Base-by-base conservation (phyloP, 768 basidiomycete species). In the Boletus sp. region DNA sequence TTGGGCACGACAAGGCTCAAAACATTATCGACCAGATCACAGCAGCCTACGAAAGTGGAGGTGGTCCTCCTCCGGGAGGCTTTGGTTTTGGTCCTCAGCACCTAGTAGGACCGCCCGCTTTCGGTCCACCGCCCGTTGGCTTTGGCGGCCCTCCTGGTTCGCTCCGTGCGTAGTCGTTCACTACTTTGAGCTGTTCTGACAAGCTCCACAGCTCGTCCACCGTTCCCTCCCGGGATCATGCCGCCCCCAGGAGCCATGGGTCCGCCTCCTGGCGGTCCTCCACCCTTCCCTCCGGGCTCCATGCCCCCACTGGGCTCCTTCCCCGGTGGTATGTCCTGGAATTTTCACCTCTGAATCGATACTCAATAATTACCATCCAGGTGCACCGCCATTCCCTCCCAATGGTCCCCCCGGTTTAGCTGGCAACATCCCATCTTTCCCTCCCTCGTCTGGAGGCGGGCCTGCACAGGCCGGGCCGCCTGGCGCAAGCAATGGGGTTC, bases 11-110 rank as follows among this genome's bases (percentile, higher is more conserved):
- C 80, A 96, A 96, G 72, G 95, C 96, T 17, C 97, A 99, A 72
- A 93, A 77, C 64, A 93, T 98, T 70, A 98, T 99, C 69, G 96
- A 99, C 81, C 92, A 96, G 72, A 98, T 99, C 72, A 95, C 93
- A 35, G 85, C 89, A 21, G 86, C 90, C 25, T 97, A 96, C 66
- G 96, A 98, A 73, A 82, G 80, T 29, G 85, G 89, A 40, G 85
- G 86, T 48, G 89, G 89, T 2, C 91, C 90, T 38, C 91, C 91
- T 60, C 89, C 89, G 11, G 90, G 90, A 48, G 90, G 91, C 4
- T 93, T 92, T 58, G 88, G 88, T 8, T 91, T 91, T 61, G 88
- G 88, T 23, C 88, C 90, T 38, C 89, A 89, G 56, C 88, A 90
- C 70, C 76, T 91, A 47, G 81, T 79, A 48, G 79, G 74, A 1